Conservation (phyloP, 805 yeast genomes). For the Saturnispora besseyi region DNA sequence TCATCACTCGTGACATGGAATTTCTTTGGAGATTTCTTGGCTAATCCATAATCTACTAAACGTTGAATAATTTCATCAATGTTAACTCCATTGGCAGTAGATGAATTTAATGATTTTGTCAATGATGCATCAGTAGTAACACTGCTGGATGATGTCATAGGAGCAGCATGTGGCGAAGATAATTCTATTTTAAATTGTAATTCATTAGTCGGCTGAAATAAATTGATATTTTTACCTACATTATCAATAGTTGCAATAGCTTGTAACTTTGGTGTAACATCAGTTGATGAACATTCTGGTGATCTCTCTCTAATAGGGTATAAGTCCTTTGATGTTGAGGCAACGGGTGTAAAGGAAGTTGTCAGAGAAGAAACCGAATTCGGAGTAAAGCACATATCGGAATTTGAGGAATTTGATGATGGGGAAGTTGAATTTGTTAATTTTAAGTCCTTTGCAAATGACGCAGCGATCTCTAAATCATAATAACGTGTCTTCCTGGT, state of each 20-base stretch:
- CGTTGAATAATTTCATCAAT: constrained; percentile 57
- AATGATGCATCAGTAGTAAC: not conserved
- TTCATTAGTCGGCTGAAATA: not conserved
- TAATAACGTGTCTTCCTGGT: constrained; percentile 10
- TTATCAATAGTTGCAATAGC: not conserved
- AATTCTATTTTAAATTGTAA: constrained; percentile 5
- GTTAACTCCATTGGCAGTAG: constrained; percentile 28
- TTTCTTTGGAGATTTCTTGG: constrained; percentile 34
- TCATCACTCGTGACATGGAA: constrained; percentile 46
- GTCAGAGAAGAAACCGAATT: constrained; percentile 24
- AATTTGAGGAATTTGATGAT: constrained; percentile 28
- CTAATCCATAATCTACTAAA: constrained; percentile 43
- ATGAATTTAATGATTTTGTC: not conserved
- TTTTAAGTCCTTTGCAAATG: constrained; percentile 34
- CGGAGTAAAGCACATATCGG: constrained; percentile 28
- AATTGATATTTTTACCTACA: not conserved
- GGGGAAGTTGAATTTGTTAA: constrained; percentile 12
- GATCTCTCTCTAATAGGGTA: constrained; percentile 29
- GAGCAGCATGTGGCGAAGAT: not conserved
- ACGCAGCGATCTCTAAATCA: constrained; percentile 38
- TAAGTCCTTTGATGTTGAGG: constrained; percentile 14
- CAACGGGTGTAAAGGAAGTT: constrained; percentile 22
- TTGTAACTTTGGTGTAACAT: constrained; percentile 5
- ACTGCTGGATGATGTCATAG: not conserved
- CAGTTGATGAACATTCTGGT: constrained; percentile 22